Conservation (phyloP, 768 basidiomycete species). For the Harrya chromipes region DNA sequence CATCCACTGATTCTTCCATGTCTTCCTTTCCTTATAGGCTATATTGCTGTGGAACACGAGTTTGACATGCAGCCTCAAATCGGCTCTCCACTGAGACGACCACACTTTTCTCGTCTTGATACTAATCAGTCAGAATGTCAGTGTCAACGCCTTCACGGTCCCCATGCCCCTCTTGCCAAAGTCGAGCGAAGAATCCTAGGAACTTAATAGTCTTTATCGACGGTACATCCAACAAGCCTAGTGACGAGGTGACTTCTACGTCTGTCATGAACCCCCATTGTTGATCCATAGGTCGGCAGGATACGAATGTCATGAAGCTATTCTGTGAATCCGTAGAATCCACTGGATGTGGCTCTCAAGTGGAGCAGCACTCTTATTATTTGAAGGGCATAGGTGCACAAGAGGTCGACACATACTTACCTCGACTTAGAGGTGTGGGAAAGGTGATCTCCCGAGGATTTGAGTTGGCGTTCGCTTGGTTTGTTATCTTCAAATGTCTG, state of each 20-base stretch:
- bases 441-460: not conserved
- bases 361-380: constrained; percentile 26
- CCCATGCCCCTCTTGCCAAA: no score
- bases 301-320: constrained; percentile 34
- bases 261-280: not conserved
- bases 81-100: no score
- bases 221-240: constrained; percentile 14
- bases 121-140: no score
- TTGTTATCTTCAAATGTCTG: not conserved
- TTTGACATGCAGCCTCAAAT: no score
- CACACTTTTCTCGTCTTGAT: no score
- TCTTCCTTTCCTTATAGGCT: no score
- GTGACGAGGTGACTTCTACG: constrained; percentile 35
- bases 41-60: no score
- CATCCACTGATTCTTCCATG: no score
- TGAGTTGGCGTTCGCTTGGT: constrained; percentile 5
- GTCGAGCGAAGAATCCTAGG: constrained; percentile 24
- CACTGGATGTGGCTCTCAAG: not conserved
- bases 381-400: constrained; percentile 33
- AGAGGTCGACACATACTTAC: not conserved
- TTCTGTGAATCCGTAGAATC: constrained; percentile 20
- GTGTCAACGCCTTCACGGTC: no score
- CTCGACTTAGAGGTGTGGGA: not conserved
- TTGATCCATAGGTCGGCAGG: constrained; percentile 11
- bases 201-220: constrained; percentile 23